Base-by-base conservation (phyloP, 345 rosid species). In the Ceriops zippeliana region DNA sequence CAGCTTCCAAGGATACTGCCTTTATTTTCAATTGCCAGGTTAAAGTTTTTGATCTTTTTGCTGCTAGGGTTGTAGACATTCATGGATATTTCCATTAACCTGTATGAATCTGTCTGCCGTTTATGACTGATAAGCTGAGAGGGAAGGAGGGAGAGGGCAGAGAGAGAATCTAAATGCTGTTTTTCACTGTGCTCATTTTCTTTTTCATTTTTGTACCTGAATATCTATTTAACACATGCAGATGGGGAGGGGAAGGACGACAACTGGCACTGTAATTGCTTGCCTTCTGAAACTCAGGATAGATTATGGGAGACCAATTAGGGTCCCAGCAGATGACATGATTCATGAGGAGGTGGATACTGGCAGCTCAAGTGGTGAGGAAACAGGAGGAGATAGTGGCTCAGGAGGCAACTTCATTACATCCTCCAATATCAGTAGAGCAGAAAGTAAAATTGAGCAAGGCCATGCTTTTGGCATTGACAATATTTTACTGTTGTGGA, bases 231-330 rank as follows among this genome's bases (percentile, higher is more conserved):
- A n/a, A 65, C 67, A 52, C 62, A 74, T 64, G 52, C 83, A 93
- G 97, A 95, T 95, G 96, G 99, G 99, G 70, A 91, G 88, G 82
- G 99, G 99, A 78, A 91, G 99, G 83, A 95, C 99, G n/a, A 95
- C 99, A 26, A 88, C 97, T 61, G 99, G 97, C 65, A 91, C 99
- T 69, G 99, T 91, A 61, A 91, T 95, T 77, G 99, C 99, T 52
- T 95, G 99, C 80, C 96, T 95, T 78, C 81, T 95, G 67, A 88
- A 91, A 80, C 96, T 88, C 69, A 85, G 97, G 56, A 85, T 95
- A 15, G 91, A 89, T 75, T 73, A 81, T 78, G 99, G 97, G 61
- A 88, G 93, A 76, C 99, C 97, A 61, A 78, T 95, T 70, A 86
- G 79, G 83, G 80, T 91, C 74, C 79, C 90, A 42, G 67, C 59